Percentiles rank a stretch among this genome's conserved stretches.
These are phyloP conservation scores for Helotiales sp. DNA, from an alignment of 2,329 filamentous ascomycete species.

Conservation along the genomic window DNA sequence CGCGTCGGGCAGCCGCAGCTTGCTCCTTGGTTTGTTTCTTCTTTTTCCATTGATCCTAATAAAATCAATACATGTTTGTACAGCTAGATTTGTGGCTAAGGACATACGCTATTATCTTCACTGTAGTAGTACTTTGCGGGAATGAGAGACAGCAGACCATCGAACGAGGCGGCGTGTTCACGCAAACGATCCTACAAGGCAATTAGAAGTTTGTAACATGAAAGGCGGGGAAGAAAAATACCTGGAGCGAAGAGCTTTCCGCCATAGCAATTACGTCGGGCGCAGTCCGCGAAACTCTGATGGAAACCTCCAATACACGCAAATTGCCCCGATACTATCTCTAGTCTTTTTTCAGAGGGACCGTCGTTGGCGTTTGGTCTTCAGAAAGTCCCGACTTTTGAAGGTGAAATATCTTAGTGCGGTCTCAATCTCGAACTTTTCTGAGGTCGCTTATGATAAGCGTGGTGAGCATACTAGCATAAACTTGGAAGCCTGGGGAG, in stretches of 20 bases:
- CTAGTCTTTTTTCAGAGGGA: not conserved
- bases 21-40: conserved; percentile 96
- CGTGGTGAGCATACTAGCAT: too few relatives aligned
- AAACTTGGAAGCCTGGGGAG: too few relatives aligned
- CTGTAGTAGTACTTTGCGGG: conserved; percentile 72
- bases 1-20: conserved; percentile 76
- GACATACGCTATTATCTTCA: conserved; percentile 66
- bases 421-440: not conserved
- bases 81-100: not conserved
- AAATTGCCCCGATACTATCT: not conserved
- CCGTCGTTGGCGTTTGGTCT: not conserved
- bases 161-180: conserved; percentile 41
- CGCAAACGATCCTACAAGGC: conserved; percentile 49
- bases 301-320: too few relatives aligned
- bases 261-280: conserved; percentile 27
- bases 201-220: conserved; percentile 12
- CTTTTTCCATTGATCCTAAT: conserved; percentile 86
- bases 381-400: not conserved
- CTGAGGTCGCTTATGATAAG: not conserved
- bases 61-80: conserved; percentile 18
- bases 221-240: conserved; percentile 30
- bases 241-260: conserved; percentile 35
- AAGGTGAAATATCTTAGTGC: not conserved
- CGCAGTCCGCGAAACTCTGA: too few relatives aligned
- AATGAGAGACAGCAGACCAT: conserved; percentile 66